phyloP scores from a whole-genome alignment of 2,329 filamentous ascomycete genomes.

The Aspergillus tubingensis region DNA sequence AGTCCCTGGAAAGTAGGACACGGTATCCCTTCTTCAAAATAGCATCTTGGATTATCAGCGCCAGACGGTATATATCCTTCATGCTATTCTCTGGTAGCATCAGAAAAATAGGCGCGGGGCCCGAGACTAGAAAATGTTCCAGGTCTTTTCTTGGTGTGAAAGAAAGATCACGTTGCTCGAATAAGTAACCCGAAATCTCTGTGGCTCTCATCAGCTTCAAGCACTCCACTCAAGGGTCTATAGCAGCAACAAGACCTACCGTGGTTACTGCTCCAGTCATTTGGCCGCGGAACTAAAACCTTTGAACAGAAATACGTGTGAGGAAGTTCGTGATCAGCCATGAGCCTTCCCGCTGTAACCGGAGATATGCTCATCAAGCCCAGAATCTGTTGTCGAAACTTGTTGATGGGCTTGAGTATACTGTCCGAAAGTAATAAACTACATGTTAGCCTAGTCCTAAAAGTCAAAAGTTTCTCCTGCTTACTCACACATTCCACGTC shows the following conservation, averaged over 20 bases:
- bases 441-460: too few relatives aligned
- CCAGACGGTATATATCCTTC: neutral
- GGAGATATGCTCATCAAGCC: neutral
- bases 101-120: neutral
- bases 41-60: neutral
- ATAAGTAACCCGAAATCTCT: neutral
- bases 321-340: neutral
- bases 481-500: neutral
- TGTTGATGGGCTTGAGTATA: neutral
- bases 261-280: neutral
- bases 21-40: neutral
- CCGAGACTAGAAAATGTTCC: neutral
- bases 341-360: neutral
- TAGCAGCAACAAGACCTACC: neutral
- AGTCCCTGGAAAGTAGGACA: neutral
- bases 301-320: constrained; percentile 6
- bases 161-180: neutral
- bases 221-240: too few relatives aligned
- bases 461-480: neutral
- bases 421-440: too few relatives aligned
- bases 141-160: neutral
- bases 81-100: neutral
- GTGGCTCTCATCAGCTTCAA: too few relatives aligned
- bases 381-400: neutral
- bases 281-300: neutral